phyloP scores from a whole-genome alignment of 2,329 filamentous ascomycete genomes.

The Huntiella bhutanensis region DNA sequence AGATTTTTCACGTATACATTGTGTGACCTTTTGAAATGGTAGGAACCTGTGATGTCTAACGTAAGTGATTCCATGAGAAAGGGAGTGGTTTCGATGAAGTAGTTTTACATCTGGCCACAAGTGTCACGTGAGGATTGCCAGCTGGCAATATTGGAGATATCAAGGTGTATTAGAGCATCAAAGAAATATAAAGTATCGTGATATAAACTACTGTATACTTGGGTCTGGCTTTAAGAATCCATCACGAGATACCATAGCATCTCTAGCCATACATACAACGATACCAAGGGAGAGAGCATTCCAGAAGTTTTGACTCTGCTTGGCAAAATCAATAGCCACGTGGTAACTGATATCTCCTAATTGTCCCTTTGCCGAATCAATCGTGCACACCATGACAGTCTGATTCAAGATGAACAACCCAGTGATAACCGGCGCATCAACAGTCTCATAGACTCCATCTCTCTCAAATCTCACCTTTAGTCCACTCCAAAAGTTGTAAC shows the following conservation, averaged over 20 bases:
- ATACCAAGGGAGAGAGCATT: slow-evolving; percentile 26
- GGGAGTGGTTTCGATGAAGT: too few species aligned
- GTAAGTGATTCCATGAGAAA: too few species aligned
- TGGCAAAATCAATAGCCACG: slow-evolving; percentile 22
- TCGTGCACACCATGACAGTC: slow-evolving; percentile 22
- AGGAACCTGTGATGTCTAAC: too few species aligned
- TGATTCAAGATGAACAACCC: slow-evolving; percentile 25
- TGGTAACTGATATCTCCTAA: slow-evolving; percentile 24
- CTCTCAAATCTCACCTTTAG: not conserved
- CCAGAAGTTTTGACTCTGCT: slow-evolving; percentile 24
- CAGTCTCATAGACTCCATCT: slow-evolving; percentile 9
- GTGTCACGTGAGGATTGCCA: too few species aligned
- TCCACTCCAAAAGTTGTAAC: slow-evolving; percentile 20
- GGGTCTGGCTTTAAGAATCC: slow-evolving; percentile 1
- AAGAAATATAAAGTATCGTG: too few species aligned
- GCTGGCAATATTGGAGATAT: too few species aligned
- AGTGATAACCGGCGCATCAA: slow-evolving; percentile 22
- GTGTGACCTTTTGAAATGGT: too few species aligned
- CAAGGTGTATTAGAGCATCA: too few species aligned
- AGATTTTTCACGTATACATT: too few species aligned
- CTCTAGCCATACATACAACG: slow-evolving; percentile 7
- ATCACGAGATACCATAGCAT: slow-evolving; percentile 7
- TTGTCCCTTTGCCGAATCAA: slow-evolving; percentile 21
- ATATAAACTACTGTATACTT: too few species aligned
- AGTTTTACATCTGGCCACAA: too few species aligned